Base-by-base conservation (phyloP, 805 yeast species). In the Candida golubevii region DNA sequence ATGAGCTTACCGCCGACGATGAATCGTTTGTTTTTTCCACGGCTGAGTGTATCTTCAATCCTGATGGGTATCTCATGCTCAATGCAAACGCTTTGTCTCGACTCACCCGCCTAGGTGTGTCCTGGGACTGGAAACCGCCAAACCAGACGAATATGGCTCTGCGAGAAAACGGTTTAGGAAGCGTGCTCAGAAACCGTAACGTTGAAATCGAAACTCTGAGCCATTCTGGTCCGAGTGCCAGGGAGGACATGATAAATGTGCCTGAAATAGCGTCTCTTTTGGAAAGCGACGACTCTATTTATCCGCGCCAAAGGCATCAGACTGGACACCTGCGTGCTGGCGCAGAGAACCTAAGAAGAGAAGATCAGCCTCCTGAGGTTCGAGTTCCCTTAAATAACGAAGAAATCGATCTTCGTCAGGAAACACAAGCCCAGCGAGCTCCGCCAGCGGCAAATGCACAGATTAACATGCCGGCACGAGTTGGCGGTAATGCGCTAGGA, bases 21-120 rank as follows among this genome's bases (percentile, higher is more conserved):
- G 11, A 38, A 11, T 35, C 32, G 5, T 38, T 50, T 31, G 41
- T 38, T 23, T 36, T 52, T 15, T 38, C 47, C 7, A 49, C 42
- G 11, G 32, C 50, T 6, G 56, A 52, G 36, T 52, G 54, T 36
- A 42, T 42, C 8, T 9, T 52, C 26, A 28, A 26, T 26, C 44
- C 42, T 1, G 36, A 34, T 11, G 49, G 46, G 9, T 28, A 31
- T 12, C 23, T 48, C n/a, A 18, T 42, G 32, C 26, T 52, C 26
- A 46, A 48, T 13, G 43, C 50, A 1, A 34, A 36, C 11, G 52
- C 46, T 10, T 31, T 36, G 33, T 38, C 36, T 18, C 43, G 39
- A 18, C 33, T 50, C 28, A 30, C 37, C 11, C 29, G 15, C 11
- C 28, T 29, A n/a, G 43, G 40, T 11, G n/a, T 29, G n/a, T 5